Evolutionary conservation across 768 basidiomycete species (phyloP), one percentile per base, ranked within the genome.

Genomic region (Tricholoma terreum): DNA sequence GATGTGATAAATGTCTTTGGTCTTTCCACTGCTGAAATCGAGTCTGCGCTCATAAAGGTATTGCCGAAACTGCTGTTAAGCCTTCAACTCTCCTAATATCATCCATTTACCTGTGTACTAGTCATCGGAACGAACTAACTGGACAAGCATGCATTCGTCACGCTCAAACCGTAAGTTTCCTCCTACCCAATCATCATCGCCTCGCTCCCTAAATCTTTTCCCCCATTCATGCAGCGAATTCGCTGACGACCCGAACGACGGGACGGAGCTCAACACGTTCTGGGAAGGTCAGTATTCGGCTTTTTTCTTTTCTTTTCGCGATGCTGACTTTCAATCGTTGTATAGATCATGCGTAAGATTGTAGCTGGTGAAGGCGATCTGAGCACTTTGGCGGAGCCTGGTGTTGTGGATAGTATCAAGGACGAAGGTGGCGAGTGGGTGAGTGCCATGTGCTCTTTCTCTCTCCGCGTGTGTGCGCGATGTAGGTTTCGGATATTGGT

Each of bases 1-100:
- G 90, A 96, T 75, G 94, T 97, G 58, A 97, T 97, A 82, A 98
- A 98, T 73, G 95, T 98, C 31, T 95, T 96, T 40, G 96, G 96
- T 65, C 78, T 99, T 54, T 95, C 93, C 42, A 99, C 96, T 3
- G 96, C 96, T 54, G 96, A 98, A 76, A 97, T 99, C 58, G 96
- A 99, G 76, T 94, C 92, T 2, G 95, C 96, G 6, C 80, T 99
- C 45, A 97, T 79, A 84, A 85, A 65, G 96, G 96, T 56, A 94
- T 98, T 30, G 94, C 96, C 6, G 96, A 98, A 80, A 94, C 96
- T 7, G 95, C 95, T 35, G 52, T 38, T 54, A 27, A 17, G 52
- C 81, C 15, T 76, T 61, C 34, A 31, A 19, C 27, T 56, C 30
- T 12, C 48, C 45, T 54, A 27, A n/a, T 27, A 36, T 17, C 45